Base-by-base conservation (phyloP, 495 filamentous ascomycete genomes). In the Hypoxylon trugodes region DNA sequence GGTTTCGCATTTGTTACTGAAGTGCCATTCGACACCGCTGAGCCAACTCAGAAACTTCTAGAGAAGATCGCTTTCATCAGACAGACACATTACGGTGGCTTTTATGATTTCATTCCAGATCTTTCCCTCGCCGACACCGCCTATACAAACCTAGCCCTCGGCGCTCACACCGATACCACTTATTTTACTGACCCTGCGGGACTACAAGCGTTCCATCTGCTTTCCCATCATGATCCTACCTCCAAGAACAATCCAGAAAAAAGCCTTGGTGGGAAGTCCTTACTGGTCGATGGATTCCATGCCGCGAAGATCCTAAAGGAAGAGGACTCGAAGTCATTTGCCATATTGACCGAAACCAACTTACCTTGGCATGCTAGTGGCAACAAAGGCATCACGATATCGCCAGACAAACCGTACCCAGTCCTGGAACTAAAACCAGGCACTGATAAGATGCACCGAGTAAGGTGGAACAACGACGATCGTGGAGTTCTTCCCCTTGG, bases 381-480 rank as follows among this genome's bases (percentile, higher is more conserved):
- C 2, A 97, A 97, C 64, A 81, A 89, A 37, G 90, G 90, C 32
- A 86, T 89, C 52, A 88, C 85, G 47, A 92, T 97, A 66, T 81
- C 89, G 50, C 90, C 93, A 3, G 80, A 83, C 26, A 71, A 73
- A 24, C 74, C 77, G 1, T 88, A 84, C 59, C 91, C 92, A 0
- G 90, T 96, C 3, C 70, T 98, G n/a, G 77, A 79, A 47, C 9
- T 59, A 9, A 79, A 81, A 5, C 70, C 82, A 26, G 79, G 84
- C 32, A 68, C 66, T 0, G 68, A 73, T 0, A 66, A 70, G 30
- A 68, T 94, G 42, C 74, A 84, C 33, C 88, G 91, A 58, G 79
- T 97, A 4, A 82, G 94, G 48, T 98, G 94, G 94, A 98, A 98
- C 68, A 92, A 92, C 50, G 89, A 90, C 58, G 94, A 97, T 74